Evolutionary conservation across 768 basidiomycete species (phyloP), one percentile per base, ranked within the genome.

Genomic region (Dioszegia aurantiaca): DNA sequence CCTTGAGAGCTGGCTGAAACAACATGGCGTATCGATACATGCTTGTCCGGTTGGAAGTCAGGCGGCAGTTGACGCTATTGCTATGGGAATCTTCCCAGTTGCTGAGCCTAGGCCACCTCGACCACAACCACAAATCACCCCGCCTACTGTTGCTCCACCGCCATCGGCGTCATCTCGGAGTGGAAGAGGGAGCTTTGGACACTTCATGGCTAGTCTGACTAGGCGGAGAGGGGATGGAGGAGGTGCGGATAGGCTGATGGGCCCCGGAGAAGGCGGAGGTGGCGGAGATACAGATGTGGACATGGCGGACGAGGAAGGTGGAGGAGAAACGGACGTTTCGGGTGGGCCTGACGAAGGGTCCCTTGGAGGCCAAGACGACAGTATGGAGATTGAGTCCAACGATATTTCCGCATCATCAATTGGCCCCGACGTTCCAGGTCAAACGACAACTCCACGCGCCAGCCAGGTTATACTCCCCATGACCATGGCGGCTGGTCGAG

Each of bases 1-100:
- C 23, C 82, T 97, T 21, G 91, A 94, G 78, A 88, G 89, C 16
- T 97, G 92, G 90, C 77, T 95, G 27, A 87, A 87, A 5, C 85
- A 86, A 64, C 87, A 88, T 70, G 91, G 90, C 0, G 88, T 95
- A 71, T 86, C 88, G 0, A 85, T 92, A 23, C 87, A 86, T 17
- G 88, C 90, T 3, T 87, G 86, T 65, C 80, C 86, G 0, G 85
- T 87, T 53, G 88, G 87, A 0, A 87, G 84, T 63, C 72, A 68
- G 56, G 64, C 53, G 5, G 73, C 71, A 1, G 64, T 74, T 0
- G 68, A 74, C 8, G 59, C 68, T 0, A 45, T 59, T 1, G 64
- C 61, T 4, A 51, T 33, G 21, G 64, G 64, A 3, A 11, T 47
- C 28, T 59, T 4, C 16, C 27, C 28, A 24, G 12, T 31, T 9